phyloP scores from a whole-genome alignment of 768 basidiomycete species.

The Psilocybe subaeruginosa region DNA sequence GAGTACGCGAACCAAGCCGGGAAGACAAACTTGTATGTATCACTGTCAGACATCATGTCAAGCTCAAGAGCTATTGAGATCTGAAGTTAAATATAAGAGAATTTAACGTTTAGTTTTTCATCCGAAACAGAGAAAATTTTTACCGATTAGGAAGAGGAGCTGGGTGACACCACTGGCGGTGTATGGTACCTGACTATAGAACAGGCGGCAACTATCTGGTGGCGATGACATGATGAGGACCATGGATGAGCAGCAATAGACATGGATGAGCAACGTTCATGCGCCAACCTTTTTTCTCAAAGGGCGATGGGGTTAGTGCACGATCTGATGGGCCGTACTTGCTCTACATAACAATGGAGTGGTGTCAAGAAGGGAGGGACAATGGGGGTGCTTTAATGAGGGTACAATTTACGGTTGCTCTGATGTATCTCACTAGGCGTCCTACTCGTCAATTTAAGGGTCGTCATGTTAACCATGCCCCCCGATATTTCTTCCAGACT shows the following conservation, averaged over 20 bases:
- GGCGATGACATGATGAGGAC: background rate
- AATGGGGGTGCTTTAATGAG: background rate
- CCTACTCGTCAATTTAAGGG: background rate
- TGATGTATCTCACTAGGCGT: background rate
- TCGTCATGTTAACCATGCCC: background rate
- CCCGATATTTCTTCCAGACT: background rate
- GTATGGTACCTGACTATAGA: background rate
- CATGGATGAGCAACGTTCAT: background rate
- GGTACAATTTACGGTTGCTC: background rate
- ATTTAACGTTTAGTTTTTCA: background rate
- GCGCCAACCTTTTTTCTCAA: background rate
- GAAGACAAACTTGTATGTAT: background rate
- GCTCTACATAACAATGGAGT: background rate
- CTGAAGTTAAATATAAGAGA: slow-evolving; percentile 1
- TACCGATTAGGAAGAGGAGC: background rate
- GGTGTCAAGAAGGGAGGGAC: background rate
- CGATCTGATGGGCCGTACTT: background rate
- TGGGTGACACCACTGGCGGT: background rate
- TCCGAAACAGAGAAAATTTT: background rate
- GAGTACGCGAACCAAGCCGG: background rate
- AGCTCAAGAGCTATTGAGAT: background rate
- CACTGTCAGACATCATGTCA: background rate
- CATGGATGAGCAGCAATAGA: background rate
- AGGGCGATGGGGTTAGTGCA: background rate
- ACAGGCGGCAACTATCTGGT: background rate